Percentiles rank a stretch among this genome's conserved stretches.
phyloP scores from a whole-genome alignment of 23 red algal genomes.

The Rhodosorus marinus region DNA sequence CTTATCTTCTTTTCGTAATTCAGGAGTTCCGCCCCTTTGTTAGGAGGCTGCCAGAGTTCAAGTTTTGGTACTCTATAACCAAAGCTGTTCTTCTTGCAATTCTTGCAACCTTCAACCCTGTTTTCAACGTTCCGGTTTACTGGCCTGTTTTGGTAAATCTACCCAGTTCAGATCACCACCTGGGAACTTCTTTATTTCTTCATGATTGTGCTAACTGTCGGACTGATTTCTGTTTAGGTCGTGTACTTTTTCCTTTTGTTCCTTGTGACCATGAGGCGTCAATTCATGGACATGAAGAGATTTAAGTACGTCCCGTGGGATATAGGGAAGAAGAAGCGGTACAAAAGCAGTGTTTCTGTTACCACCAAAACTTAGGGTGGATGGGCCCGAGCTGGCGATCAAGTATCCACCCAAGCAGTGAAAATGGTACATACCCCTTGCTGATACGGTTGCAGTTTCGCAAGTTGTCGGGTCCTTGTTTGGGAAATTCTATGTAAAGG shows the following conservation, averaged over 20 bases:
- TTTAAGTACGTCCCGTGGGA: slow-evolving; percentile 94
- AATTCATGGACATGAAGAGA: slow-evolving; percentile 77
- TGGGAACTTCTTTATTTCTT: too few species aligned
- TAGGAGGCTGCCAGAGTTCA: slow-evolving; percentile 82
- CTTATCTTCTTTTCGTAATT: too few species aligned
- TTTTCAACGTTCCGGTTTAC: slow-evolving; percentile 86
- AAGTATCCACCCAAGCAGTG: too few species aligned
- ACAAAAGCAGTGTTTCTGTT: too few species aligned
- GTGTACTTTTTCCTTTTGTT: slow-evolving; percentile 87
- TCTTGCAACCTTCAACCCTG: slow-evolving; percentile 31
- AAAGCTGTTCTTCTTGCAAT: slow-evolving; percentile 36
- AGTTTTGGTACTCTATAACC: slow-evolving; percentile 70
- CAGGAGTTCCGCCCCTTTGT: slow-evolving; percentile 91
- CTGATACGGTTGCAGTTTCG: too few species aligned
- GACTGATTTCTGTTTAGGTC: too few species aligned
- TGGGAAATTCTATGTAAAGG: too few species aligned
- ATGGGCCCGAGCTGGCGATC: too few species aligned
- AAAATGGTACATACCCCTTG: too few species aligned
- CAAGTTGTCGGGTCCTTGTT: too few species aligned
- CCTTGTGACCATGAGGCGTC: slow-evolving; percentile 67
- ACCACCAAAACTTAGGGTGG: too few species aligned
- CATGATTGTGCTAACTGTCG: not conserved
- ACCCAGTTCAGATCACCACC: not conserved
- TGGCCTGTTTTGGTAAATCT: slow-evolving; percentile 94
- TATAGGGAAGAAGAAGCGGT: slow-evolving; percentile 67